Conservation (phyloP, 306 rosid species). For the Pachyrhizus erosus region DNA sequence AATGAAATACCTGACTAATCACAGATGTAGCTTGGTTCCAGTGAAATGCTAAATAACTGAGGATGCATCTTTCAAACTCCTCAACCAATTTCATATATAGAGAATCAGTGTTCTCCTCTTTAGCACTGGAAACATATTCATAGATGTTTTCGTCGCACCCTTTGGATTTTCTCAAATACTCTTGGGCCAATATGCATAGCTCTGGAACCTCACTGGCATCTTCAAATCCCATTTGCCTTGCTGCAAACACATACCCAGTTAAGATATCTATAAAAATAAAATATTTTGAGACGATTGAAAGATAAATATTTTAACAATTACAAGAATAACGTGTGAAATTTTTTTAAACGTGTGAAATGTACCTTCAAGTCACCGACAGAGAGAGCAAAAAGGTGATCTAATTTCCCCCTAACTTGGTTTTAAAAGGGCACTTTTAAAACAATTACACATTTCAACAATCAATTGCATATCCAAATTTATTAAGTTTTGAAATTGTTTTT, state of each 20-base stretch:
- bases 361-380: no score
- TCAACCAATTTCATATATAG: slow-evolving; percentile 57
- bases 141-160: slow-evolving; percentile 63
- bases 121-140: slow-evolving; percentile 47
- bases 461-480: no score
- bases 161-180: slow-evolving; percentile 62
- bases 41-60: slow-evolving; percentile 79
- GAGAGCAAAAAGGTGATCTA: no score
- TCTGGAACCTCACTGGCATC: slow-evolving; percentile 62
- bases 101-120: slow-evolving; percentile 55
- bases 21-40: slow-evolving; percentile 73
- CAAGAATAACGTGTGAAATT: no score
- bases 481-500: no score
- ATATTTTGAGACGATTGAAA: no score
- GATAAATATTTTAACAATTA: no score
- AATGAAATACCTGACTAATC: slow-evolving; percentile 73
- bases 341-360: no score
- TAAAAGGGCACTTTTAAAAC: no score
- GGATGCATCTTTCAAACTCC: slow-evolving; percentile 80
- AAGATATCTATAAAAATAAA: no score
- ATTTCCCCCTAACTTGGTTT: no score
- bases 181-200: slow-evolving; percentile 62
- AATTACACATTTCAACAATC: no score
- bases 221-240: slow-evolving; percentile 77
- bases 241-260: slow-evolving; percentile 41